Evolutionary conservation across 2,329 filamentous ascomycete species (phyloP), one percentile per base, ranked within the genome.

Genomic region (Mycosphaerella sp.): DNA sequence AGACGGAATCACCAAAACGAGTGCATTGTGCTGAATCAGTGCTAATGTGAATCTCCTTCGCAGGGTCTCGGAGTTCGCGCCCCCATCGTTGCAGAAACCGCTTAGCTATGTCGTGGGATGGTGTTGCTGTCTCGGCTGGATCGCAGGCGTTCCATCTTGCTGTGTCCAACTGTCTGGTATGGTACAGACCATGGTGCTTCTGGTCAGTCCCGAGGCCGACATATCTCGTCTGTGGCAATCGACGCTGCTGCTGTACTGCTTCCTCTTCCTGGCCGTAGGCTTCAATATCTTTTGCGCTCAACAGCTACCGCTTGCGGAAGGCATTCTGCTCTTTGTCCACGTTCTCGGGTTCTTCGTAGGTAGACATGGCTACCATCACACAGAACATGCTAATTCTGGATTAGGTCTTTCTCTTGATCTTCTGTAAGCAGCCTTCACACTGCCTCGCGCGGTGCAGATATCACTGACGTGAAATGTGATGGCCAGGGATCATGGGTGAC

Each of bases 61-160:
- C 21, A 46, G 59, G 70, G 73, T 75, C 1, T 70, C 68, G 14
- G 67, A 75, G 32, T 70, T 76, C 21, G 73, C 73, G 3, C 74
- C 74, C 9, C 64, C 63, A 5, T 68, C 67, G 2, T 69, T 67
- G 43, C 73, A 74, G 55, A 72, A 69, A 41, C 70, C 74, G 46
- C 68, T 76, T 50, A 75, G 73, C 57, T 77, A 76, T 52, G 64
- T 76, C 17, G 68, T 73, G 6, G 74, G 73, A 11, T 76, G 74
- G 74, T 67, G 60, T 56, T 68, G 59, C 47, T 69, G 61, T 57
- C 66, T 65, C 40, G 67, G 67, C 43, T 70, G 66, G 66, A 64
- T 69, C 11, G 61, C 61, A 51, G 62, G 66, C 10, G 62, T 68
- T 11, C 65, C 66, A 6, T 59, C 66, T 5, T 68, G 65, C 47